These are phyloP conservation scores for Boletus sp. DNA, from an alignment of 768 basidiomycete genomes.

Conservation along the genomic window DNA sequence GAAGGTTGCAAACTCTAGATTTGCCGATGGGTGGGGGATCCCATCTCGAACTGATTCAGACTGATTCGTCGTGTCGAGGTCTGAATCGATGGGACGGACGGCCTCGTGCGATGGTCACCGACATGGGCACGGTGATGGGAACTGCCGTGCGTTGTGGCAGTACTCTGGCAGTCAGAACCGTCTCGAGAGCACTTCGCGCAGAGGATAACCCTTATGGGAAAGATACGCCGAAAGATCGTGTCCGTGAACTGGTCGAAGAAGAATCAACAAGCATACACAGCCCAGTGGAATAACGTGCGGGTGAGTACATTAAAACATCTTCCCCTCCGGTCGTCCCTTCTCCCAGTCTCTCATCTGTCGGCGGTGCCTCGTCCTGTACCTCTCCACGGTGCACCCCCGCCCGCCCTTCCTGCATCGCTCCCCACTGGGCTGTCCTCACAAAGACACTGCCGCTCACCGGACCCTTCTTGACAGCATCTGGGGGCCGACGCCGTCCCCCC, in stretches of 20 bases:
- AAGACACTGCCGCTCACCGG: neutral
- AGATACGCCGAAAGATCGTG: conserved; percentile 27
- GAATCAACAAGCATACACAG: conserved; percentile 33
- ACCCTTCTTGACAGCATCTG: conserved; percentile 4
- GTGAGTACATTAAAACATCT: conserved; percentile 21
- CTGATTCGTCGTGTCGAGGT: neutral
- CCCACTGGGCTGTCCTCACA: conserved; percentile 7
- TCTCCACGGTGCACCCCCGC: neutral
- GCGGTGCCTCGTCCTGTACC: conserved; percentile 18
- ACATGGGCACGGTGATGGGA: conserved; percentile 13
- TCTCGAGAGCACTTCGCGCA: conserved; percentile 20
- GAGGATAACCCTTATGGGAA: conserved; percentile 31
- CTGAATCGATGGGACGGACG: neutral
- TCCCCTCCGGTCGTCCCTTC: conserved; percentile 5
- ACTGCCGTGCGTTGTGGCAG: conserved; percentile 20
- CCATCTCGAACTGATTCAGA: conserved; percentile 16
- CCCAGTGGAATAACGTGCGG: conserved; percentile 13
- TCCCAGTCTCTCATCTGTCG: conserved; percentile 6
- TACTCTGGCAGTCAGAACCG: conserved; percentile 13
- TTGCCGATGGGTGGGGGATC: conserved; percentile 20
- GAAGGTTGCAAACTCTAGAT: conserved; percentile 31
- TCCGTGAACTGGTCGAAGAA: conserved; percentile 16
- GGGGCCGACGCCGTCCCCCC: neutral
- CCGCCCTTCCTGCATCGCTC: conserved; percentile 7
- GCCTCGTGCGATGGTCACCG: conserved; percentile 29